Conservation (phyloP, 345 rosid genomes). For the Bruguiera gymnorhiza region DNA sequence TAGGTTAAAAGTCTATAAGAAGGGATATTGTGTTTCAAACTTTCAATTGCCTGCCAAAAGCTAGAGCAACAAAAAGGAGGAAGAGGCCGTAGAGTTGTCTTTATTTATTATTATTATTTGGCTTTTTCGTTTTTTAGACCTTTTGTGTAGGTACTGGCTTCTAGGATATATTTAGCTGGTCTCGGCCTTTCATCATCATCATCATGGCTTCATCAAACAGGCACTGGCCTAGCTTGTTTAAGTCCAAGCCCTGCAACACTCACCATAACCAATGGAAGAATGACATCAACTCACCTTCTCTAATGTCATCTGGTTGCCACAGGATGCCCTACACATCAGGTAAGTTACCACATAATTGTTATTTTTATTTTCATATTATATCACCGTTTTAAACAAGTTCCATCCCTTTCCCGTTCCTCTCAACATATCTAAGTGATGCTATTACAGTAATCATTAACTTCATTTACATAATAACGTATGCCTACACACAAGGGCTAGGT, state of each 20-base stretch:
- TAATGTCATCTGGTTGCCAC: slow-evolving; percentile 52
- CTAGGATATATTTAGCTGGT: not conserved
- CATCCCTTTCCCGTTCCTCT: not conserved
- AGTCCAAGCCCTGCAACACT: slow-evolving; percentile 85
- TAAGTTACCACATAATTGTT: slow-evolving; percentile 18
- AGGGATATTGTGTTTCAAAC: slow-evolving; percentile 37
- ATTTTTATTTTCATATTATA: not conserved
- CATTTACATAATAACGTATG: no score
- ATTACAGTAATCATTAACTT: no score
- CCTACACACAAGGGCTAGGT: not conserved
- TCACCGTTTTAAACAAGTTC: not conserved
- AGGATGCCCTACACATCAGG: slow-evolving; percentile 62
- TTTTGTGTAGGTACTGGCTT: slow-evolving; percentile 27
- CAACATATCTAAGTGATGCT: no score
- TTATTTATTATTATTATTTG: slow-evolving; percentile 3
- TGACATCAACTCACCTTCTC: slow-evolving; percentile 62
- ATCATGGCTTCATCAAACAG: slow-evolving; percentile 96
- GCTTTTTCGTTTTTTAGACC: slow-evolving; percentile 11
- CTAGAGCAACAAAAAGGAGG: slow-evolving; percentile 38
- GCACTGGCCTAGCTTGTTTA: slow-evolving; percentile 99
- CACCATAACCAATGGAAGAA: slow-evolving; percentile 84
- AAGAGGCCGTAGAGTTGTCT: not conserved
- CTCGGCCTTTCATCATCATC: slow-evolving; percentile 15
- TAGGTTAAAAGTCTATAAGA: slow-evolving; percentile 61
- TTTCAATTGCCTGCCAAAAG: slow-evolving; percentile 26